phyloP scores from a whole-genome alignment of 2,329 filamentous ascomycete species.

The Dactylellina drechsleri region DNA sequence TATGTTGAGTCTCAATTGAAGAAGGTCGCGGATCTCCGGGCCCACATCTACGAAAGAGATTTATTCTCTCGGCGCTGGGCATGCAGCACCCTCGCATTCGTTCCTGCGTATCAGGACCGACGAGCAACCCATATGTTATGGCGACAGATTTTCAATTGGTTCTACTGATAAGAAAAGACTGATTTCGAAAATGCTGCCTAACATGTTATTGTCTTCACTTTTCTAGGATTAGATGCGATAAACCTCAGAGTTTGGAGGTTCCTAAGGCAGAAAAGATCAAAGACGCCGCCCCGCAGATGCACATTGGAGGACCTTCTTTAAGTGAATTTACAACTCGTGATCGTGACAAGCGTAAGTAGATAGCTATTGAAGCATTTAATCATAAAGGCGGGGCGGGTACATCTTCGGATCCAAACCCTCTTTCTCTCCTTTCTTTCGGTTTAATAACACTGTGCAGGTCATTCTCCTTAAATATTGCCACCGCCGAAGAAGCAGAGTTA shows the following conservation, averaged over 20 bases:
- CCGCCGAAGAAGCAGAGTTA: not conserved
- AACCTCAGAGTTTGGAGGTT: not conserved
- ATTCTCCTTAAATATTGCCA: slow-evolving; percentile 27
- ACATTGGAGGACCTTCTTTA: slow-evolving; percentile 5
- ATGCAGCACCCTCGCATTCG: not conserved
- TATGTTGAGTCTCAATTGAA: not conserved
- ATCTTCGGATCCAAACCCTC: not conserved
- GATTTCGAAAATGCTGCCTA: not conserved
- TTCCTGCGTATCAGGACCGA: slow-evolving; percentile 3
- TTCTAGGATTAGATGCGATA: not conserved
- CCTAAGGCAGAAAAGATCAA: not conserved
- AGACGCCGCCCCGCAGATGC: not conserved
- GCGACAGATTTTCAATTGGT: slow-evolving; percentile 3
- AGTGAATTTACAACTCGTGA: not conserved
- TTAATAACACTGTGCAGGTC: not conserved
- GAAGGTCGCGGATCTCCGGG: not conserved
- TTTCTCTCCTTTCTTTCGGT: not conserved
- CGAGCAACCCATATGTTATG: not conserved
- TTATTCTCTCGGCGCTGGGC: not conserved
- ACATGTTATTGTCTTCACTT: not conserved
- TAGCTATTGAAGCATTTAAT: not conserved
- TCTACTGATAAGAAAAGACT: not conserved
- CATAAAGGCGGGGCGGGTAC: not conserved
- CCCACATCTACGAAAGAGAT: not conserved
- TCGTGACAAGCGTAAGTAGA: not conserved